Evolutionary conservation across 495 filamentous ascomycete species (phyloP).

Genomic region (Immersiella caudata): DNA sequence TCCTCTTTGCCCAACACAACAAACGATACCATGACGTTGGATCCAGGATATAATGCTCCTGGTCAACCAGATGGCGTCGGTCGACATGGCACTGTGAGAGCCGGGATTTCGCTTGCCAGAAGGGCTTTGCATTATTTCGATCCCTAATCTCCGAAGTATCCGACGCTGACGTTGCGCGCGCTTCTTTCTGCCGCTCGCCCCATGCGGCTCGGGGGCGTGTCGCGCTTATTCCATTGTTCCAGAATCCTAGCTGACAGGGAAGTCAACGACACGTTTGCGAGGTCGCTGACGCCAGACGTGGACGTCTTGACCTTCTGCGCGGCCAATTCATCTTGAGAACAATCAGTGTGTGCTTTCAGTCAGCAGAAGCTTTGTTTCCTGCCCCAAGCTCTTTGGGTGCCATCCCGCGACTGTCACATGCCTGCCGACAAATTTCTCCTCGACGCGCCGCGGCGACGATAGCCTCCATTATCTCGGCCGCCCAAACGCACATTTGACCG

Average conservation of each 20-base stretch:
- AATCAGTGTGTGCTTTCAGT: neutral
- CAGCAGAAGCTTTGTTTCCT: slow-evolving; percentile 1
- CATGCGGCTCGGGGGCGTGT: neutral
- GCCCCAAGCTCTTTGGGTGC: neutral
- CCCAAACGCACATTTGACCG: neutral
- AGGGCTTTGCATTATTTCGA: neutral
- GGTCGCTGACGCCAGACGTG: neutral
- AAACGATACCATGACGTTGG: neutral
- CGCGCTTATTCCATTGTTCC: neutral
- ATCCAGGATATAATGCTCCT: neutral
- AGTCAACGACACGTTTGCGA: neutral
- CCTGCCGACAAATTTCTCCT: neutral
- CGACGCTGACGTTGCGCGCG: slow-evolving; percentile 19
- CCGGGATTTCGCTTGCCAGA: slow-evolving; percentile 1
- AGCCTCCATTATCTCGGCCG: slow-evolving; percentile 5
- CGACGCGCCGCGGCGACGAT: slow-evolving; percentile 8
- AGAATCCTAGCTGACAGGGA: neutral
- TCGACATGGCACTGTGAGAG: neutral
- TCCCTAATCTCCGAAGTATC: slow-evolving; percentile 20
- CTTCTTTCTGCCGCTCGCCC: neutral
- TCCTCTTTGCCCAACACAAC: neutral
- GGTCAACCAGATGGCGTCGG: neutral
- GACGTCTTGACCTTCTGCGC: neutral
- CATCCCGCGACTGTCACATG: slow-evolving; percentile 15
- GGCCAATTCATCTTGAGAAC: neutral